Base-by-base conservation (phyloP, 2,329 filamentous ascomycete genomes). In the Calonectria hongkongensis region DNA sequence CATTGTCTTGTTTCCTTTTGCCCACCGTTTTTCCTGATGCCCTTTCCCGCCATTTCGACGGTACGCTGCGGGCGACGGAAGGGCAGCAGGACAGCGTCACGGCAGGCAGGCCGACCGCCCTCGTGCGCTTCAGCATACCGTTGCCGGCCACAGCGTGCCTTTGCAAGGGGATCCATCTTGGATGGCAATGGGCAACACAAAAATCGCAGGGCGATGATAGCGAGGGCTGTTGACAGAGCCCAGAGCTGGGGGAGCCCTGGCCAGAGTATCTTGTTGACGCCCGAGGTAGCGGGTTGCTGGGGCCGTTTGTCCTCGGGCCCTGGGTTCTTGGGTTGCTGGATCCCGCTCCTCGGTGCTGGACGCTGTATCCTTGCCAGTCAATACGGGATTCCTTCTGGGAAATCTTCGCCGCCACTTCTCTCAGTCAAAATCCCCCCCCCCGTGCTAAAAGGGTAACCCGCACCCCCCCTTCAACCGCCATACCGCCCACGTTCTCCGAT, bases 331-430 rank as follows among this genome's bases (percentile, higher is more conserved):
- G 45, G 47, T n/a, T 21, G 33, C 41, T 33, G 50, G 51, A 39
- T 48, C 28, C 39, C 39, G 36, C 41, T 60, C 41, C 51, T 39
- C 30, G 63, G 63, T 48, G 30, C 41, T 39, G 45, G 30, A 39
- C n/a, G 47, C 48, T 43, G 36, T 41, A 36, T 33, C 48, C 48
- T n/a, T 27, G 51, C 27, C 28, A 8, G 12, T 39, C n/a, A 18
- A 43, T 27, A 67, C 65, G 66, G 71, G 70, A 66, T 36, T 33
- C 54, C 62, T 73, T 73, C 68, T 70, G 73, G 73, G 69, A 69
- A 75, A 54, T 71, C 65, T 69, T 75, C 51, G 68, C 66, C 65
- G 72, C 73, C 74, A 74, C 67, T 65, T 72, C 71, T 30, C 56
- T 68, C 21, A 63, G 58, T 39, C 66, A 68, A 41, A 36, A 33